Evolutionary conservation across 768 basidiomycete genomes (phyloP), one percentile per base, ranked within the genome.

Genomic region (Filobasidium floriforme): DNA sequence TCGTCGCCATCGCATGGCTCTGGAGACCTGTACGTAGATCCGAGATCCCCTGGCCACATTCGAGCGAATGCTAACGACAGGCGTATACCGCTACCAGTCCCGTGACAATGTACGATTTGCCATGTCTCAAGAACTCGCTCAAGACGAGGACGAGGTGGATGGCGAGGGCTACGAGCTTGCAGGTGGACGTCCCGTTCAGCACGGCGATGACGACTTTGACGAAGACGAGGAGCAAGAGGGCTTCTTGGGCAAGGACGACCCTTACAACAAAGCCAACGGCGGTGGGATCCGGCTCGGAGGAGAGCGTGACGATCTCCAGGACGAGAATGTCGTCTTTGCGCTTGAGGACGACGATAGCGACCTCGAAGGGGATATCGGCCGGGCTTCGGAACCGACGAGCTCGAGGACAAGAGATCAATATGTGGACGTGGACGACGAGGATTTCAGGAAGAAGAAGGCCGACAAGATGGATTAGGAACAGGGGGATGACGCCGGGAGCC

Each of bases 41-140:
- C 76, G 92, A 93, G 81, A 86, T 89, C 87, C 88, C 83, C 80
- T 88, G 85, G 24, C 22, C 10, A 51, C 40, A 6, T 57, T 70
- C 61, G 40, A 63, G 7, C 62, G 0, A 40, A 22, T 41, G 67
- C 54, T 26, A 19, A 49, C 60, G 19, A 71, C 79, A 66, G 73
- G 52, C 64, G 63, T 65, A 60, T 66, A 43, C n/a, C 15, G 10
- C 41, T 2, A 18, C 43, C 26, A 74, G 76, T 71, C 78, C 59
- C 69, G 76, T 1, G 71, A 77, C 70, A 80, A 80, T 68, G 55
- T 75, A 49, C 76, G 71, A 77, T 85, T 99, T 68, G 87, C 91
- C 41, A 92, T 97, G 88, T 93, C 90, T 28, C 93, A 97, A 70
- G 96, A 99, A 80, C 80, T 98, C 61, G 91, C 96, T 28, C 92